Base-by-base conservation (phyloP, 768 basidiomycete genomes). In the Tubosaeta sp. region DNA sequence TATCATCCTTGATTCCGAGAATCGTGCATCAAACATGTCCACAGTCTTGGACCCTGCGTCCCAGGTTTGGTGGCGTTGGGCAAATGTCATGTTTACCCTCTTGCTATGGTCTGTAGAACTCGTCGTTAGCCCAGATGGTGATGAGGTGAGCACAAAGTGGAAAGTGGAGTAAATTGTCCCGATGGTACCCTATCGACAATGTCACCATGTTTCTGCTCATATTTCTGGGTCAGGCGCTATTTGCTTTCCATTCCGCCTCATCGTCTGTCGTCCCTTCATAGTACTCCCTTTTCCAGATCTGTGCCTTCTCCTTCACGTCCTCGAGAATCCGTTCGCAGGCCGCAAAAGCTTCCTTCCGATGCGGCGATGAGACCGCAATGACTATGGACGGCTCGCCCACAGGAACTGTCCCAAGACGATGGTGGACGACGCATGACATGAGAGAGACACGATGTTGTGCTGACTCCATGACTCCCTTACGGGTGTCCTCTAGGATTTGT, bases 61-160 rank as follows among this genome's bases (percentile, higher is more conserved):
- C n/a, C 91, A 92, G 64, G 82, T 91, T 45, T 93, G 91, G 91
- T 92, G 91, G 87, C 80, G 91, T 55, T 92, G 91, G 90, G 85
- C 86, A 75, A 89, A 90, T 63, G 85, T 93, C 32, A 89, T 91
- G 72, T 86, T 92, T 69, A 91, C 88, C 5, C 76, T 93, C 27
- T 74, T 84, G 25, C 78, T 91, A 38, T 93, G 91, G 91, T 82
- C 86, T 11, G 73, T 92, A 22, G 91, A 92, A 68, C 76, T 92
- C 43, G 67, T 88, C 29, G 88, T 93, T 50, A 83, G 84, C 71
- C 79, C 79, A n/a, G 88, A 84, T 44, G 86, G 88, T 46, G 88
- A 88, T 59, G 79, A 77, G 38, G 69, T 67, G 50, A 76, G 80
- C 52, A 83, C 85, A 61, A 78, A 84, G 63, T 91, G 88, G 87